Evolutionary conservation across 2,329 filamentous ascomycete genomes (phyloP), one percentile per base, ranked within the genome.

Genomic region (Botrytis elliptica): DNA sequence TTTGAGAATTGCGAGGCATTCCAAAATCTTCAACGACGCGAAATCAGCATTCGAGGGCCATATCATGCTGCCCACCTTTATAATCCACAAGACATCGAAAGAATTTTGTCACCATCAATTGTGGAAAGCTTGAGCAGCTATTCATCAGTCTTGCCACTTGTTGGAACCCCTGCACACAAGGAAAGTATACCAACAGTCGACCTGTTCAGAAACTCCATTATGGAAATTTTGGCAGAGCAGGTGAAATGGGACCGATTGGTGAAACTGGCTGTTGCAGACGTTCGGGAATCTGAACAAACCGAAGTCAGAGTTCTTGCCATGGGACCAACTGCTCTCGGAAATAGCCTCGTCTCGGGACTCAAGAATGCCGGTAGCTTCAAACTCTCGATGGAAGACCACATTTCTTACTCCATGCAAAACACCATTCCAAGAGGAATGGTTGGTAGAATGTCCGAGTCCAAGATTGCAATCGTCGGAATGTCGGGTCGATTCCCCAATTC

Each of bases 401-500:
- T 63, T 29, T 77, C 52, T 70, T 75, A 68, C 66, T 75, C n/a
- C 33, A 74, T 29, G 71, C 74, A 49, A 75, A 75, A 64, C 70
- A 75, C 62, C 33, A 75, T 65, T 49, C 76, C 59, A 73, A 75
- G 68, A 71, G 73, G 59, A 70, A 25, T 75, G 72, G 22, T 65
- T n/a, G 46, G 66, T 38, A n/a, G 65, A 63, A 42, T 75, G 67
- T 71, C 75, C 49, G 74, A 76, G 67, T 76, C 77, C 20, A 79
- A 79, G 52, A 77, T 79, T 44, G 94, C 94, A 72, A 94, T 97
- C 75, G 91, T 97, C 57, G 94, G 94, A 68, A 92, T 93, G 88
- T 88, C 92, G 60, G 92, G 92, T 71, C 88, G 92, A 67, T 94
- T 93, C 80, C 92, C 92, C 3, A 89, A 91, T 77, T 91, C 92